Base-by-base conservation (phyloP, 805 yeast species). In the Ogataea zsoltii region DNA sequence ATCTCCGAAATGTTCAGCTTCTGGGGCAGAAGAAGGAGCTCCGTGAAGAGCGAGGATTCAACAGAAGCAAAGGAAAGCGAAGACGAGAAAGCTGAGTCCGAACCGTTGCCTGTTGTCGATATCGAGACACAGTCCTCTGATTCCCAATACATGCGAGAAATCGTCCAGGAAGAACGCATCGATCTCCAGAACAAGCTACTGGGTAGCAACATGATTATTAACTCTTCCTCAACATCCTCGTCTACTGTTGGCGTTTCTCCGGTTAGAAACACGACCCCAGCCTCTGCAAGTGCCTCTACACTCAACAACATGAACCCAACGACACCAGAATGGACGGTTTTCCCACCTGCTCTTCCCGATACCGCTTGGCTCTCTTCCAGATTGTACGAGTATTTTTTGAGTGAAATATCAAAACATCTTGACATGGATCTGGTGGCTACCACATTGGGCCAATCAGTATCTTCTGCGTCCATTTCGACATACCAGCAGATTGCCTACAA, bases 111-210 rank as follows among this genome's bases (percentile, higher is more conserved):
- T 5, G 25, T 21, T 21, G 7, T 9, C 25, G 17, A 34, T 12
- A 7, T 16, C 19, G 43, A 41, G 25, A 5, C 9, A 6, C 5
- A 9, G 5, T 21, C 44, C 29, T 45, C 47, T 15, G 40, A 43
- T 14, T 16, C 30, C 4, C 41, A 41, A 10, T 37, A 38, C 14
- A 42, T 41, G n/a, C 25, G 31, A 4, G 51, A 45, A 6, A 40
- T 40, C 23, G 23, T 49, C 7, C 44, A 46, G 17, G 42, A 39
- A 7, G 58, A 57, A 17, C 45, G 30, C 12, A 33, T 56, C 12
- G 57, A 56, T 36, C 17, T 54, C 13, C 43, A 34, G 4, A 15
- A 43, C 3, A 54, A 48, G 41, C 14, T 51, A 7, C 33, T 49
- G 2, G 38, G 21, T 25, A 43, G 35, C 25, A 48, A 42, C 18